Evolutionary conservation across 805 yeast genomes (phyloP), one percentile per base, ranked within the genome.

Genomic region (Kodamaea jinghongensis): DNA sequence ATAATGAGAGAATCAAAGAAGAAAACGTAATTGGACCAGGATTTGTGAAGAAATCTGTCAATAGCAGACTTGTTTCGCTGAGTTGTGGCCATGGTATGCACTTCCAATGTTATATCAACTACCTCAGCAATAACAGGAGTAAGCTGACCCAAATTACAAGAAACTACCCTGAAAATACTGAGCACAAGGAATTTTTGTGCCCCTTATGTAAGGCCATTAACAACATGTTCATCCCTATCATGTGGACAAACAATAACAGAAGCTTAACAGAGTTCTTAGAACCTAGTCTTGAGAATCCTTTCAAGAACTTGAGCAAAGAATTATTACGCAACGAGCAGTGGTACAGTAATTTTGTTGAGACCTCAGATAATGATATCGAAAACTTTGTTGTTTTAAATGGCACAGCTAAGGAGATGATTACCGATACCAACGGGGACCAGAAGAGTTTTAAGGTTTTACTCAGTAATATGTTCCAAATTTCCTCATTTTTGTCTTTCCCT

Each of bases 61-160:
- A 75, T 29, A 64, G 65, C 34, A 69, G 71, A 41, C 57, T 75
- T 6, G 73, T 84, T 1, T 69, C 83, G 3, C 75, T 79, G 44
- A 83, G 95, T 37, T 91, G 99, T 66, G 95, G 96, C 1, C 99
- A 91, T 61, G 95, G 96, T 2, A 83, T 91, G 81, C 99, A 91
- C 59, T 79, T 76, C 45, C 70, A 76, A 12, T 91, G 99, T 56
- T 83, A 82, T 52, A 60, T 77, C 38, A 79, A 79, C 42, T 86
- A 79, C 52, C 59, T 83, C 52, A 67, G 70, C 23, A 74, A 81
- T n/a, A 70, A 74, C 31, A 66, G 76, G 37, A 61, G 71, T 5
- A 72, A 82, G 11, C 79, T 76, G 49, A 78, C 73, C 12, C 95
- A 88, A 54, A 78, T 89, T 25, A 86, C 96, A 0, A 71, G 95